A percentile compares a stretch with the other conserved stretches of the same genome.
These are phyloP conservation scores for Bombardia bombarda DNA, from an alignment of 495 filamentous ascomycete genomes.

Conservation along the genomic window DNA sequence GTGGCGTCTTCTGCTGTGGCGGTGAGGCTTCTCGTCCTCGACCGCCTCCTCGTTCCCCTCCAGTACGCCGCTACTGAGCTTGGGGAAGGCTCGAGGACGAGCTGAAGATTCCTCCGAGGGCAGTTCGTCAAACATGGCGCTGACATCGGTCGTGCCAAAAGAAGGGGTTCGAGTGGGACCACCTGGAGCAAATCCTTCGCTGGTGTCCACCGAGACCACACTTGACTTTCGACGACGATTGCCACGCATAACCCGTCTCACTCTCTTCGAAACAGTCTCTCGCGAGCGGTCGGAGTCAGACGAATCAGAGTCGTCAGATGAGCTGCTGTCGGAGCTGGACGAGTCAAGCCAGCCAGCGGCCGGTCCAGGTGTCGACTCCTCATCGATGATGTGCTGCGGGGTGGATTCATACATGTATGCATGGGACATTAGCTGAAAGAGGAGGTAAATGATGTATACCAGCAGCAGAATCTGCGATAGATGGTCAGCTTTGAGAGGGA, in stretches of 20 bases:
- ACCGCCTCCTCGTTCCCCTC: conserved; percentile 28
- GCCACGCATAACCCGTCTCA: conserved; percentile 58
- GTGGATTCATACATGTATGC: conserved; percentile 86
- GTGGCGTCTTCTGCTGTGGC: conserved; percentile 21
- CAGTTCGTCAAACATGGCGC: conserved; percentile 20
- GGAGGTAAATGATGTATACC: conserved; percentile 75
- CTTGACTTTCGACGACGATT: conserved; percentile 66
- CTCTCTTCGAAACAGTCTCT: conserved; percentile 63
- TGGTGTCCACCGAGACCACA: conserved; percentile 56
- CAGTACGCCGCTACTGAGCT: not conserved
- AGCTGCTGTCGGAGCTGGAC: conserved; percentile 51
- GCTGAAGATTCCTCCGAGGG: conserved; percentile 25
- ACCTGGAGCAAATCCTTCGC: conserved; percentile 13
- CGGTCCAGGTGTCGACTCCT: conserved; percentile 77
- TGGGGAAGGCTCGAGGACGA: conserved; percentile 12
- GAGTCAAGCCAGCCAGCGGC: conserved; percentile 72
- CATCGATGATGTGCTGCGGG: conserved; percentile 81
- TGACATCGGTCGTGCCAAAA: conserved; percentile 26
- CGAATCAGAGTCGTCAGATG: conserved; percentile 46
- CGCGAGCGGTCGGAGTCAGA: conserved; percentile 58
- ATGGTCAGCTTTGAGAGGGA: conserved; percentile 2
- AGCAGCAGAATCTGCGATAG: conserved; percentile 57
- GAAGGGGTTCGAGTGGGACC: conserved; percentile 27
- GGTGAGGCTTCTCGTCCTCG: conserved; percentile 29
- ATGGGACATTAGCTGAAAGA: conserved; percentile 90